phyloP scores from a whole-genome alignment of 2,329 filamentous ascomycete genomes.

The Aaosphaeria arxii region DNA sequence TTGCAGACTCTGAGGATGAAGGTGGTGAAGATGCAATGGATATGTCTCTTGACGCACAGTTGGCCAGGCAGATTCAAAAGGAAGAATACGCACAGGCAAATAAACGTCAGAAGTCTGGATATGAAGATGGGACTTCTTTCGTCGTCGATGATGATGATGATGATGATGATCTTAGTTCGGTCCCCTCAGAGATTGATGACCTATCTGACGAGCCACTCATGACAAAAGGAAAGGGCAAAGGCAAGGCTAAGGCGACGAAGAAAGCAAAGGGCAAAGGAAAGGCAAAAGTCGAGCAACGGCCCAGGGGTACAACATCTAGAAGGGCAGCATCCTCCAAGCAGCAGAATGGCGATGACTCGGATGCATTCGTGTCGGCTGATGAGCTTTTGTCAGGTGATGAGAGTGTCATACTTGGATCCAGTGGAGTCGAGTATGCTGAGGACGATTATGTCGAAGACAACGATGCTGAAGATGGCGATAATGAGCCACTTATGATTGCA shows the following conservation, averaged over 20 bases:
- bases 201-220: neutral
- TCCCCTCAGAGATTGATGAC: neutral
- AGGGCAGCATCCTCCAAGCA: slow-evolving; percentile 11
- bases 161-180: slow-evolving; percentile 16
- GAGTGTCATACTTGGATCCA: slow-evolving; percentile 7
- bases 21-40: slow-evolving; percentile 23
- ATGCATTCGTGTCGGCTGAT: slow-evolving; percentile 15
- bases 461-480: slow-evolving; percentile 25
- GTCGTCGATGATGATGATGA: slow-evolving; percentile 34
- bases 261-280: neutral
- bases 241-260: slow-evolving; percentile 20
- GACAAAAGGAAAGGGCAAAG: slow-evolving; percentile 18
- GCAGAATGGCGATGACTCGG: slow-evolving; percentile 11
- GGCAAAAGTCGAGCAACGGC: no score
- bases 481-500: slow-evolving; percentile 17
- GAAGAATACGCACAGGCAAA: slow-evolving; percentile 42
- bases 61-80: slow-evolving; percentile 58
- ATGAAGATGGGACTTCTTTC: slow-evolving; percentile 5
- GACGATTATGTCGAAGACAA: slow-evolving; percentile 3
- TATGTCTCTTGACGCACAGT: slow-evolving; percentile 46
- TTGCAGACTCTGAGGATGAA: slow-evolving; percentile 28
- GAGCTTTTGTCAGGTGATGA: slow-evolving; percentile 22
- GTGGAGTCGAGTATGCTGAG: slow-evolving; percentile 12
- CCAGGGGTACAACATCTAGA: neutral
- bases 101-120: slow-evolving; percentile 36